These are phyloP conservation scores for Boletus sp. DNA, from an alignment of 768 basidiomycete genomes.

Conservation along the genomic window DNA sequence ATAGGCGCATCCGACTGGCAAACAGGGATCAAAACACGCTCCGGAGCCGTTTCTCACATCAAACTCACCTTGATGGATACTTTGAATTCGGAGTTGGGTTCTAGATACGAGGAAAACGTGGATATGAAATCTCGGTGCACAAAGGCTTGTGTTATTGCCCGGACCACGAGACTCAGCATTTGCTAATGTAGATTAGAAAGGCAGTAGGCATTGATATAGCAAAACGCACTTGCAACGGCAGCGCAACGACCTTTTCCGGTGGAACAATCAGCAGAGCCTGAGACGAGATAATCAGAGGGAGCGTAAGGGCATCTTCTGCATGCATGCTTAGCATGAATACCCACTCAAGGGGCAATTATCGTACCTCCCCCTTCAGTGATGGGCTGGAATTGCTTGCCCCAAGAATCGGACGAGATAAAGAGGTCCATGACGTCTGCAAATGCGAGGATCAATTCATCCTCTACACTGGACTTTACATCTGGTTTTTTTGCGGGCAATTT, in stretches of 20 bases:
- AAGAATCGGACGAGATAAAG: slow-evolving; percentile 43
- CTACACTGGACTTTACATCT: slow-evolving; percentile 42
- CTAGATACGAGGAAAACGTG: slow-evolving; percentile 35
- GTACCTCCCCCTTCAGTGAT: slow-evolving; percentile 42
- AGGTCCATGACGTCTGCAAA: slow-evolving; percentile 73
- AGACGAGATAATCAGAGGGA: slow-evolving; percentile 52
- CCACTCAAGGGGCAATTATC: slow-evolving; percentile 5
- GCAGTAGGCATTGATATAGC: slow-evolving; percentile 23
- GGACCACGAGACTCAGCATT: slow-evolving; percentile 36
- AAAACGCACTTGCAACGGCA: slow-evolving; percentile 50
- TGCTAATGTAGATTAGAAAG: slow-evolving; percentile 8
- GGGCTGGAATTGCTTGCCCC: slow-evolving; percentile 71
- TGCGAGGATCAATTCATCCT: slow-evolving; percentile 65
- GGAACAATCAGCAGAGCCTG: slow-evolving; percentile 58
- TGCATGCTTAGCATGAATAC: slow-evolving; percentile 6
- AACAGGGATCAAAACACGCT: slow-evolving; percentile 2
- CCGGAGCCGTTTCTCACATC: not conserved
- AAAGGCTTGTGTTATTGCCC: slow-evolving; percentile 55
- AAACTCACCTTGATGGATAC: slow-evolving; percentile 17
- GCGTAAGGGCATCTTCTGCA: slow-evolving; percentile 41
- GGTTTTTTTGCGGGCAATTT: slow-evolving; percentile 28
- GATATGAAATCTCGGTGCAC: slow-evolving; percentile 53
- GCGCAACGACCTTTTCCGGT: slow-evolving; percentile 50
- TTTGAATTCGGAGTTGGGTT: slow-evolving; percentile 18
- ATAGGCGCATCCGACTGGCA: slow-evolving; percentile 34